Percentiles rank a stretch among this genome's conserved stretches.
phyloP scores from a whole-genome alignment of 371 early-diverging fungal species.

The Apophysomyces sp. region DNA sequence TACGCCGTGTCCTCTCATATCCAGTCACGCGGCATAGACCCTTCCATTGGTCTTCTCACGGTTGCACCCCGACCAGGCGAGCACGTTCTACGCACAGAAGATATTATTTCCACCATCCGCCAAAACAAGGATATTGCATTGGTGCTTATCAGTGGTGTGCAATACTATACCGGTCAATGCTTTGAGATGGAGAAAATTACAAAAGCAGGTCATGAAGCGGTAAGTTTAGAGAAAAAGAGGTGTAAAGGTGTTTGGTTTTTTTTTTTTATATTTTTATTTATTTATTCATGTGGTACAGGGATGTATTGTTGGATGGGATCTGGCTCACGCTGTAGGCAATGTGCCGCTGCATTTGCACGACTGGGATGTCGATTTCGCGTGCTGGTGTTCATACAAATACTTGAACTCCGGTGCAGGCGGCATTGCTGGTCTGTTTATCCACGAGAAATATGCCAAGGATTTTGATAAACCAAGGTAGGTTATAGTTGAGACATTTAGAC shows the following conservation, averaged over 20 bases:
- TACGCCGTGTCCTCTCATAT: slow-evolving; percentile 91
- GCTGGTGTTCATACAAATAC: slow-evolving; percentile 98
- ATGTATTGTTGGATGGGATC: slow-evolving; percentile 92
- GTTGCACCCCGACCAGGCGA: slow-evolving; percentile 79
- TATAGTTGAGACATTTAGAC: background rate
- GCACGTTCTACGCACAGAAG: slow-evolving; percentile 67
- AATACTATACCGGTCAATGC: slow-evolving; percentile 95
- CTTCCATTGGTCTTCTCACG: slow-evolving; percentile 68
- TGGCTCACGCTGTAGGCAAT: slow-evolving; percentile 97
- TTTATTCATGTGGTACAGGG: slow-evolving; percentile 48
- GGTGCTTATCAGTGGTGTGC: slow-evolving; percentile 90
- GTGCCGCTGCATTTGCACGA: slow-evolving; percentile 86
- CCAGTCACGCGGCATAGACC: slow-evolving; percentile 77
- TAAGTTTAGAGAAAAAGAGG: slow-evolving; percentile 22
- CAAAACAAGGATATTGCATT: slow-evolving; percentile 80
- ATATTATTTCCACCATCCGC: slow-evolving; percentile 77
- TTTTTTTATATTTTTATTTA: no score
- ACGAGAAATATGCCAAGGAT: slow-evolving; percentile 69
- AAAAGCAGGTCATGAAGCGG: slow-evolving; percentile 76
- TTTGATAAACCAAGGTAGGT: slow-evolving; percentile 47
- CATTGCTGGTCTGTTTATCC: slow-evolving; percentile 88
- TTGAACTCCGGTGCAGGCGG: slow-evolving; percentile 95
- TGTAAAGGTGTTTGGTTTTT: background rate
- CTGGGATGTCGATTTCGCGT: slow-evolving; percentile 98
- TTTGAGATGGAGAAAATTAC: slow-evolving; percentile 91